A percentile compares a stretch with the other conserved stretches of the same genome.
Evolutionary conservation across 2,329 filamentous ascomycete genomes (phyloP).

Genomic region (Penicillium frequentans): DNA sequence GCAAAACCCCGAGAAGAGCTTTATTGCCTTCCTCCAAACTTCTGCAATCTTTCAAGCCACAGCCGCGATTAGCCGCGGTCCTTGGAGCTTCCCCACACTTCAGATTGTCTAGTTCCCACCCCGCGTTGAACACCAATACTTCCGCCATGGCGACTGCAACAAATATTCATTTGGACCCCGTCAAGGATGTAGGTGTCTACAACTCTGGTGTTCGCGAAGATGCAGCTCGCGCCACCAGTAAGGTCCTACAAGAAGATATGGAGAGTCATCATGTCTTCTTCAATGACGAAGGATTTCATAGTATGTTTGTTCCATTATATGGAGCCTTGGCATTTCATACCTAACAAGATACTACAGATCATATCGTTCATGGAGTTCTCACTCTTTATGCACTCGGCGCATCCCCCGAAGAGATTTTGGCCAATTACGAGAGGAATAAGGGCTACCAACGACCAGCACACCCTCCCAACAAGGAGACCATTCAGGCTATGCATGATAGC

Average conservation of each 20-base stretch:
- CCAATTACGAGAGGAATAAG: conserved; percentile 64
- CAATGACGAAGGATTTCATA: conserved; percentile 73
- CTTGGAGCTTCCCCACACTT: neutral
- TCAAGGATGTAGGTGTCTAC: conserved; percentile 47
- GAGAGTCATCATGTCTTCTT: conserved; percentile 76
- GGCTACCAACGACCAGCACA: conserved; percentile 63
- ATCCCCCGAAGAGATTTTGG: conserved; percentile 57
- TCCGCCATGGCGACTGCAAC: conserved; percentile 50
- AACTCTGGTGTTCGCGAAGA: conserved; percentile 52
- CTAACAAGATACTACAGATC: conserved; percentile 50
- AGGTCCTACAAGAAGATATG: conserved; percentile 75
- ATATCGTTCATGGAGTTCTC: conserved; percentile 76
- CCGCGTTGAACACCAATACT: neutral
- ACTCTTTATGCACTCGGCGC: conserved; percentile 76
- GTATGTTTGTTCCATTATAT: conserved; percentile 22
- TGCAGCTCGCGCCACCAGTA: conserved; percentile 62
- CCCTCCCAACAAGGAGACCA: conserved; percentile 49
- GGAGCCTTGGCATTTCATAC: neutral
- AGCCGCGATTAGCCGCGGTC: conserved; percentile 1
- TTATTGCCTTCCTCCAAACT: neutral
- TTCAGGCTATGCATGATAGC: conserved; percentile 59
- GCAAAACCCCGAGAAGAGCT: neutral
- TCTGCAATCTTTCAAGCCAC: neutral
- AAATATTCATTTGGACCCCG: conserved; percentile 46
- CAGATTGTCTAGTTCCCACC: neutral